Evolutionary conservation across 495 filamentous ascomycete genomes (phyloP).

Genomic region (Xylaria longipes): DNA sequence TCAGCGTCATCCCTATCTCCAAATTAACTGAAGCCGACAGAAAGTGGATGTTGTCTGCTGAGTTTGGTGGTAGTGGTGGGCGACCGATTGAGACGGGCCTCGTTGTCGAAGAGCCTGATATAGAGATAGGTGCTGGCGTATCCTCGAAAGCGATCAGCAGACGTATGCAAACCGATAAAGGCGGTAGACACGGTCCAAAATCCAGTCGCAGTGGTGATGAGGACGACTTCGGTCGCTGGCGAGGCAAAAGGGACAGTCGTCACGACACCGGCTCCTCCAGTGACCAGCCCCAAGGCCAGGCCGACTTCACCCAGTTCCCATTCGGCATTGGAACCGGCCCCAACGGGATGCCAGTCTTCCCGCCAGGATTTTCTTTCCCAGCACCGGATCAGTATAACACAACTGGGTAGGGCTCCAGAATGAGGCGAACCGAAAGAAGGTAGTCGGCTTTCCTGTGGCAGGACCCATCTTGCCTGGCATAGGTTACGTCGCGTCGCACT

Average conservation of each 20-base stretch:
- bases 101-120: constrained; percentile 95
- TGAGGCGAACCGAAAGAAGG: background rate
- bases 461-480: background rate
- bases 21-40: constrained; percentile 93
- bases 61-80: constrained; percentile 91
- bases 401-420: background rate
- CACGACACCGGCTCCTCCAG: constrained; percentile 48
- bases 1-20: constrained; percentile 91
- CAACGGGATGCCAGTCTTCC: constrained; percentile 74
- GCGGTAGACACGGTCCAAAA: constrained; percentile 74
- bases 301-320: constrained; percentile 62
- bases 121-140: constrained; percentile 96
- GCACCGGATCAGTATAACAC: constrained; percentile 36
- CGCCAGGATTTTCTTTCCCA: constrained; percentile 64
- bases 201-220: constrained; percentile 65
- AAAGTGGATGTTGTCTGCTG: constrained; percentile 96
- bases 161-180: constrained; percentile 79
- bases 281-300: constrained; percentile 44
- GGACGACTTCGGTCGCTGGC: constrained; percentile 51
- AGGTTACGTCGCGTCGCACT: background rate
- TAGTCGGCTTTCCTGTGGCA: background rate
- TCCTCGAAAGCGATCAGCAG: constrained; percentile 93
- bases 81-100: constrained; percentile 79
- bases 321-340: constrained; percentile 61
- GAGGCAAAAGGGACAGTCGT: constrained; percentile 54